Conservation (phyloP, 192 early-diverging fungal species). For the Coemansia erecta region DNA sequence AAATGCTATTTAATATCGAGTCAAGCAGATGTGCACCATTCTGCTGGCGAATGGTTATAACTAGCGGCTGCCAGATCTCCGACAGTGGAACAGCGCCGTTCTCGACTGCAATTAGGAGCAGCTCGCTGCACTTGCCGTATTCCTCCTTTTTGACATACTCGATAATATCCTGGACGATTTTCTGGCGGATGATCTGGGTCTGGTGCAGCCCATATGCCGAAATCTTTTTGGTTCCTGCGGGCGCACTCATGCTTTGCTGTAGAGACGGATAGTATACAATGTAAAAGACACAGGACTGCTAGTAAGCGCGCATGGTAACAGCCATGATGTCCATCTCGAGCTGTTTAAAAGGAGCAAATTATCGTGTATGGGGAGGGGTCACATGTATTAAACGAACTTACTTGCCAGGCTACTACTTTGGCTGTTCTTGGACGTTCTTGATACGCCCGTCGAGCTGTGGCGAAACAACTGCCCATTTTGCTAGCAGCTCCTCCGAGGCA, state of each 20-base stretch:
- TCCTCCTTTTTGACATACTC: conserved; percentile 27
- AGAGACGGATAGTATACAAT: no score
- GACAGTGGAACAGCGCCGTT: conserved; percentile 14
- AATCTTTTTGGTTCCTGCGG: no score
- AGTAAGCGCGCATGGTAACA: no score
- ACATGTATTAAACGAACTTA: no score
- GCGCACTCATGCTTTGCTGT: no score
- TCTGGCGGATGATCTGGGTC: conserved; percentile 11
- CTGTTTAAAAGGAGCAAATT: no score
- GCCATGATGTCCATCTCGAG: no score
- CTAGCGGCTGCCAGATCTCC: conserved; percentile 29
- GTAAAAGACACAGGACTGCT: no score
- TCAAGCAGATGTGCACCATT: neutral
- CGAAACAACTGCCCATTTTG: conserved; percentile 58
- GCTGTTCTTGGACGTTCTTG: conserved; percentile 1
- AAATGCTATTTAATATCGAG: conserved; percentile 14
- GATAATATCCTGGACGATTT: conserved; percentile 25
- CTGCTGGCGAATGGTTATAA: conserved; percentile 27
- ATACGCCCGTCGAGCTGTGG: conserved; percentile 60
- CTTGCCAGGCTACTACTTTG: neutral
- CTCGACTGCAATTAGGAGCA: conserved; percentile 21
- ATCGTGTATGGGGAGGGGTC: no score
- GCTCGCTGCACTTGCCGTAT: conserved; percentile 38
- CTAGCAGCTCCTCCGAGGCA: conserved; percentile 44
- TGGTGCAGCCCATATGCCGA: neutral